Evolutionary conservation across 73 alveolate species (phyloP).

Genomic region (Uronychia setigera): DNA sequence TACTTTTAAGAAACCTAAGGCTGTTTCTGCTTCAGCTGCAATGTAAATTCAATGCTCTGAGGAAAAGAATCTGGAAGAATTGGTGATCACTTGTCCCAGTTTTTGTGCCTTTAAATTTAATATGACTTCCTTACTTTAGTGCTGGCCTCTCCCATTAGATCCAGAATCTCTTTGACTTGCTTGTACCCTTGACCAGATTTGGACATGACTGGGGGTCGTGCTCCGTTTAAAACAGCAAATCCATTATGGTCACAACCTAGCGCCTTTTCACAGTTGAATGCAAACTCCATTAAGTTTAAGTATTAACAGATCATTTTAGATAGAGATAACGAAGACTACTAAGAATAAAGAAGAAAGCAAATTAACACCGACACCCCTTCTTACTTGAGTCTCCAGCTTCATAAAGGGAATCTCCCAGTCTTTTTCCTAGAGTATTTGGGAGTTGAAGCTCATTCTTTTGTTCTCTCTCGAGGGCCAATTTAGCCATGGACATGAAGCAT

Average conservation of each 20-base stretch:
- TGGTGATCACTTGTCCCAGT: slow-evolving; percentile 20
- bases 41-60: neutral
- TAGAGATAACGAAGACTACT: neutral
- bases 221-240: slow-evolving; percentile 10
- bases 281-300: slow-evolving; percentile 38
- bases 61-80: slow-evolving; percentile 1
- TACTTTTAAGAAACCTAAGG: slow-evolving; percentile 78
- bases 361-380: neutral
- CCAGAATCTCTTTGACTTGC: slow-evolving; percentile 10
- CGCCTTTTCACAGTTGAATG: slow-evolving; percentile 24
- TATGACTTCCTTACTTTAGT: neutral
- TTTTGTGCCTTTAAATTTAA: slow-evolving; percentile 7
- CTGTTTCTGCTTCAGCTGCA: slow-evolving; percentile 1
- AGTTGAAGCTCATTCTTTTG: slow-evolving; percentile 7
- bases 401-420: neutral
- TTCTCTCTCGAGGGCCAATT: slow-evolving; percentile 52
- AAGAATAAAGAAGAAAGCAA: neutral
- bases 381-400: neutral
- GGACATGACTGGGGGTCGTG: neutral
- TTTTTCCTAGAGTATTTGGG: neutral
- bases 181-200: slow-evolving; percentile 9
- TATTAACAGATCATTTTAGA: neutral
- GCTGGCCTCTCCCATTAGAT: slow-evolving; percentile 29
- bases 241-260: slow-evolving; percentile 9
- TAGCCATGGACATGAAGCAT: slow-evolving; percentile 59